phyloP scores from a whole-genome alignment of 495 filamentous ascomycete species.

The Trichoderma gamsii region DNA sequence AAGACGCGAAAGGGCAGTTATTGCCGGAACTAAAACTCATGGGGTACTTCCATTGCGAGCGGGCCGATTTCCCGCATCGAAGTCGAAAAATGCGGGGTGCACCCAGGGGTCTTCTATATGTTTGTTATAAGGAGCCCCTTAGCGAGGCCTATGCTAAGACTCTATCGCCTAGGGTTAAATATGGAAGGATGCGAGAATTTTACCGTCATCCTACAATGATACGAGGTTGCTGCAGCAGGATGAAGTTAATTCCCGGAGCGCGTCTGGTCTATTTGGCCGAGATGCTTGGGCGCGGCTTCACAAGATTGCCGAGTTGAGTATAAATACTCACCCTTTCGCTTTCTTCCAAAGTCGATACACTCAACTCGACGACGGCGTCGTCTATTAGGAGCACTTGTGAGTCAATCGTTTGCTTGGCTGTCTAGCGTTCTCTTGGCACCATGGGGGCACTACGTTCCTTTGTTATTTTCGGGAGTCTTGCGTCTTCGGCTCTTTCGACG shows the following conservation, averaged over 20 bases:
- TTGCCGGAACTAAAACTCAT: background rate
- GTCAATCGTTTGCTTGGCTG: background rate
- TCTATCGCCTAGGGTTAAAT: background rate
- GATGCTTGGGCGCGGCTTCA: background rate
- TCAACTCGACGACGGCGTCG: too few species aligned
- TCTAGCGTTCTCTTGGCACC: background rate
- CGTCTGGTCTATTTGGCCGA: background rate
- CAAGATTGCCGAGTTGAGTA: background rate
- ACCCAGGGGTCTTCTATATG: background rate
- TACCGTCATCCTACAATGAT: background rate
- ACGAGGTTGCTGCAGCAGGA: background rate
- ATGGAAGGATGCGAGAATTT: background rate
- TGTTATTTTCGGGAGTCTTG: background rate
- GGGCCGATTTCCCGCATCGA: background rate
- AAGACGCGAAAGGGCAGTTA: background rate
- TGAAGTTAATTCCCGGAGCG: background rate
- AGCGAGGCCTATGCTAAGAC: background rate
- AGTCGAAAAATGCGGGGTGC: background rate
- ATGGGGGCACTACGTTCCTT: background rate
- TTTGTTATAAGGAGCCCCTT: background rate
- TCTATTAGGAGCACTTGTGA: too few species aligned
- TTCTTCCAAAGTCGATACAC: too few species aligned
- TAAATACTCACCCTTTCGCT: too few species aligned
- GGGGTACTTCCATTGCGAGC: background rate
- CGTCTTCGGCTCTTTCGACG: background rate